Evolutionary conservation across 805 yeast genomes (phyloP).

Genomic region (Myxozyma nipponensis): DNA sequence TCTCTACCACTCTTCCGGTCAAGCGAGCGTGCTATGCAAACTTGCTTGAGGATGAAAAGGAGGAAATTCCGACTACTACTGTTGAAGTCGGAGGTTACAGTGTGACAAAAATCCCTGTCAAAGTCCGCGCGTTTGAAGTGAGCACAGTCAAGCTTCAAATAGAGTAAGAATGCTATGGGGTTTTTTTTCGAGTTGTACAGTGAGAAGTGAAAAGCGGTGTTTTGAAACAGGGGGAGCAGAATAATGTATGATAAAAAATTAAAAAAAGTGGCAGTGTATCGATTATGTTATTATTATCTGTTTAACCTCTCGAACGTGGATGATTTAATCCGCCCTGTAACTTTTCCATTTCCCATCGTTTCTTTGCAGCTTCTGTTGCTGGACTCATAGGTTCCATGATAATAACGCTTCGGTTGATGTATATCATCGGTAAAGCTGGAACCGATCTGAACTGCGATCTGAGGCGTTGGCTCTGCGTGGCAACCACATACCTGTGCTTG

Average conservation of each 20-base stretch:
- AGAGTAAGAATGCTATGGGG: constrained; percentile 2
- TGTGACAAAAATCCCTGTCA: constrained; percentile 40
- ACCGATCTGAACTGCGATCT: constrained; percentile 65
- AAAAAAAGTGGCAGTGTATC: background rate
- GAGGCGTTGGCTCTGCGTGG: constrained; percentile 70
- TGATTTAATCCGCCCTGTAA: constrained; percentile 77
- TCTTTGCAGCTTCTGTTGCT: constrained; percentile 54
- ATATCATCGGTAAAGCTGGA: constrained; percentile 88
- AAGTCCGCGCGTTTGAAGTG: constrained; percentile 73
- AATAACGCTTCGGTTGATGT: constrained; percentile 88
- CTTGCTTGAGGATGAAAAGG: constrained; percentile 41
- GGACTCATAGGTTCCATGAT: constrained; percentile 89
- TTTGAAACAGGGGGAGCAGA: no score
- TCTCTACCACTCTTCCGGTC: constrained; percentile 50
- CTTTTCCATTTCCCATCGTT: constrained; percentile 58
- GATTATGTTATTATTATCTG: no score
- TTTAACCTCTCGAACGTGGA: constrained; percentile 28
- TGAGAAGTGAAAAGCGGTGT: background rate
- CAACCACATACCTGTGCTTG: constrained; percentile 87
- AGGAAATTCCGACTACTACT: constrained; percentile 33
- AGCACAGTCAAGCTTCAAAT: constrained; percentile 53
- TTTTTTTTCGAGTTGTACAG: background rate
- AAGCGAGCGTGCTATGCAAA: constrained; percentile 50
- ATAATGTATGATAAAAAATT: background rate
- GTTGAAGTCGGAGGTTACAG: constrained; percentile 13